Evolutionary conservation across 2,329 filamentous ascomycete genomes (phyloP).

Genomic region (Grosmannia serpens): DNA sequence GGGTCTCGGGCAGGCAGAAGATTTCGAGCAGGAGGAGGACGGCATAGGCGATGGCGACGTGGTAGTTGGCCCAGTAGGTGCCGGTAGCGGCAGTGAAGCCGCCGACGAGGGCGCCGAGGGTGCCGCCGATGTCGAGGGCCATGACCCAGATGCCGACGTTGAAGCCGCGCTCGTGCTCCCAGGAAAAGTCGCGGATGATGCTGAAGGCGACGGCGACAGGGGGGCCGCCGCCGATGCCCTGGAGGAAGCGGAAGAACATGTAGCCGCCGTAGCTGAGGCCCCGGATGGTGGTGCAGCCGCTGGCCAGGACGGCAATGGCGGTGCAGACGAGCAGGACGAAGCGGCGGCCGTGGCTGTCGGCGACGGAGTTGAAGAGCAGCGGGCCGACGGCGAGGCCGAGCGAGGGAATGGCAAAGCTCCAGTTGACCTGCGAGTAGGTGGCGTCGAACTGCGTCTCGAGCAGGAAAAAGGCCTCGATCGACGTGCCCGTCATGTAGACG

Average conservation of each 20-base stretch:
- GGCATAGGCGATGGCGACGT: slow-evolving; percentile 2
- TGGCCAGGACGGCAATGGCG: neutral
- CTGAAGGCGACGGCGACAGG: neutral
- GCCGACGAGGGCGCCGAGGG: neutral
- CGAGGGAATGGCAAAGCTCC: neutral
- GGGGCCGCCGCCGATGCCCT: slow-evolving; percentile 1
- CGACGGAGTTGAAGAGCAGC: neutral
- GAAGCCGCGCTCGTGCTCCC: slow-evolving; percentile 2
- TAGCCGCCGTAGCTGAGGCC: neutral
- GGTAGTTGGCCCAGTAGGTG: slow-evolving; percentile 1
- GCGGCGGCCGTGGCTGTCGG: slow-evolving; percentile 1
- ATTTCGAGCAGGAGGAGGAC: neutral
- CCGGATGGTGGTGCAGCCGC: slow-evolving; percentile 2
- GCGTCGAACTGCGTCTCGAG: slow-evolving; percentile 2
- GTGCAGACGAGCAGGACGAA: neutral
- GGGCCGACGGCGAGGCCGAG: slow-evolving; percentile 1
- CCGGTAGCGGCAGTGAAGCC: neutral
- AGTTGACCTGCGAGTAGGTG: slow-evolving; percentile 2
- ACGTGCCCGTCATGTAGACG: slow-evolving; percentile 1
- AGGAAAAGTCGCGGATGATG: slow-evolving; percentile 2
- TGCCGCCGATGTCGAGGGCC: neutral
- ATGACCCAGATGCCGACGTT: slow-evolving; percentile 2
- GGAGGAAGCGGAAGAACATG: slow-evolving; percentile 1
- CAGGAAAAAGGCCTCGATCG: slow-evolving; percentile 2
- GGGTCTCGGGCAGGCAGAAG: neutral